Evolutionary conservation across 2,329 filamentous ascomycete species (phyloP), one percentile per base, ranked within the genome.

Genomic region (Fusarium tanahbumbuense): DNA sequence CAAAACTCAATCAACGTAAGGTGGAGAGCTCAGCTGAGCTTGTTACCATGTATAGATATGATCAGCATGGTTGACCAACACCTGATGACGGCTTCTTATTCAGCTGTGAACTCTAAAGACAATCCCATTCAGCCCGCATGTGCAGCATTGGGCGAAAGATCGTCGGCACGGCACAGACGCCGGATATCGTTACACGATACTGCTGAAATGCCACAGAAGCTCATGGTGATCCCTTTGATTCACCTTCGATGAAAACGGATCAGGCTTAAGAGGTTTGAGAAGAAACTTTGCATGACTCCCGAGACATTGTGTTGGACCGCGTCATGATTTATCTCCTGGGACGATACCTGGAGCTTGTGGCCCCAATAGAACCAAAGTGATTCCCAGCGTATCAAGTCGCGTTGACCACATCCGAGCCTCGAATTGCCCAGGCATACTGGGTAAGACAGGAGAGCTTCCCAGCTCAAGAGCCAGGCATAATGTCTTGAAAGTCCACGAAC

Each of bases 101-200:
- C 48, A 25, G 30, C 48, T 25, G 3, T 27, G 4, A 50, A 50
- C 30, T 4, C n/a, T 6, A 37, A 50, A 50, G 6, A 9, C 18
- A 6, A 10, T 15, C 0, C 2, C 2, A 2, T 9, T 1, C 6
- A 37, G n/a, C 9, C 18, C 11, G 27, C 22, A 18, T 23, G 30
- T 37, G 8, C 18, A 5, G 18, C 5, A 27, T 37, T 8, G 12
- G 28, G 32, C 3, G 8, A 16, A 13, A 2, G 12, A 50, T 50
- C 6, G 8, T 5, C 48, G 30, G 22, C 12, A 25, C 16, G 30
- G 47, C 47, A 34, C 28, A 18, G 5, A 5, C 13, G 4, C 18
- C 30, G 15, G 11, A 1, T 16, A 11, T 11, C 22, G 7, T 9
- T 37, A n/a, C 27, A 15, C 8, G 5, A 23, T 23, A 23, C 23